Percentiles rank a stretch among this genome's conserved stretches.
Evolutionary conservation across 2,329 filamentous ascomycete species (phyloP).

Genomic region (Phialophora tarda): DNA sequence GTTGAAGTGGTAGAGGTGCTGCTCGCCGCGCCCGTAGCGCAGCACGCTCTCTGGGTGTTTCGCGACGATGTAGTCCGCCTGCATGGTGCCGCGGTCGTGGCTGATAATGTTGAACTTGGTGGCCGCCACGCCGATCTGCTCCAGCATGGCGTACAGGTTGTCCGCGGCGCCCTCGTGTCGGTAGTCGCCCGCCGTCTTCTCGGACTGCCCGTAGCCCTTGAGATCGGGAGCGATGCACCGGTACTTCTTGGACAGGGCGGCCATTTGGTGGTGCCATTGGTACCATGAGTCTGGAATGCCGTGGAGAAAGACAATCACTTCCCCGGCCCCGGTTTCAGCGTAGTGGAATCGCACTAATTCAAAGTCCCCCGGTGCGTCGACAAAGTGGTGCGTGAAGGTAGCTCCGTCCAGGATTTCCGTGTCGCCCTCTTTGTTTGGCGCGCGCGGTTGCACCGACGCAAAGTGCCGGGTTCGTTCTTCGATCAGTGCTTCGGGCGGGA

Average conservation of each 20-base stretch:
- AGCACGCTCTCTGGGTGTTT: conserved; percentile 21
- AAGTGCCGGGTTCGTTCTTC: conserved; percentile 12
- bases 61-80: conserved; percentile 26
- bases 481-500: neutral
- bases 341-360: conserved; percentile 24
- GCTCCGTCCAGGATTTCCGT: conserved; percentile 19
- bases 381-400: conserved; percentile 26
- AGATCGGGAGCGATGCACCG: conserved; percentile 24
- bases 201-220: conserved; percentile 28
- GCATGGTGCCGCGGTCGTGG: conserved; percentile 27
- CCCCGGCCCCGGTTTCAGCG: conserved; percentile 20
- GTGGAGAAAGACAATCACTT: conserved; percentile 27
- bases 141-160: conserved; percentile 20
- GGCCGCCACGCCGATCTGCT: conserved; percentile 7
- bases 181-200: conserved; percentile 24
- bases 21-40: conserved; percentile 26
- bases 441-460: conserved; percentile 8
- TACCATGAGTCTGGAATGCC: conserved; percentile 29
- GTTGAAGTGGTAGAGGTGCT: conserved; percentile 28
- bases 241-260: conserved; percentile 4
- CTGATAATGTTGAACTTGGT: conserved; percentile 24
- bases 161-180: conserved; percentile 26
- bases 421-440: conserved; percentile 16
- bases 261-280: conserved; percentile 30
- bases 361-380: conserved; percentile 13